These are phyloP conservation scores for Leccinum imitatum DNA, from an alignment of 768 basidiomycete species.

Conservation along the genomic window DNA sequence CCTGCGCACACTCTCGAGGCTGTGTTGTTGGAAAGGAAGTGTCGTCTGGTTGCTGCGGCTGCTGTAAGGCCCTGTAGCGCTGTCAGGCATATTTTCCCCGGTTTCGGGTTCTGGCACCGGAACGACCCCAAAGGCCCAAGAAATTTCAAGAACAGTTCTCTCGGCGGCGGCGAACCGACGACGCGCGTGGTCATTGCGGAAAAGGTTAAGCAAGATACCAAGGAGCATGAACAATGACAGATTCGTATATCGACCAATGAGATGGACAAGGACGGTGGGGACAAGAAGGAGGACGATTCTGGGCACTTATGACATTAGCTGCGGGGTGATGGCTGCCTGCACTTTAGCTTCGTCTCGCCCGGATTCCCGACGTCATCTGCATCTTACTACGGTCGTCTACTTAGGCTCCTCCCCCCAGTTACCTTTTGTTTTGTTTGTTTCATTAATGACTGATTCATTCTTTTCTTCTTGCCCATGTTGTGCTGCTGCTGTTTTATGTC, in stretches of 20 bases:
- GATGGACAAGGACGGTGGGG: constrained; percentile 36
- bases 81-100: no score
- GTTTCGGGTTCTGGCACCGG: no score
- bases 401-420: no score
- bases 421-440: no score
- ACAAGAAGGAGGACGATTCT: constrained; percentile 33
- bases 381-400: no score
- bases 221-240: constrained; percentile 12
- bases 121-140: no score
- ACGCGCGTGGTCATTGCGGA: constrained; percentile 49
- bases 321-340: neutral
- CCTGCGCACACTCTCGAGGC: no score
- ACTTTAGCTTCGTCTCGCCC: neutral
- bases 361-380: neutral
- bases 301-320: constrained; percentile 26
- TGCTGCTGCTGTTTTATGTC: no score
- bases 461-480: neutral
- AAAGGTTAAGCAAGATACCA: constrained; percentile 40
- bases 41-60: no score
- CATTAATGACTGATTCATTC: neutral
- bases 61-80: no score
- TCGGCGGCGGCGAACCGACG: constrained; percentile 6
- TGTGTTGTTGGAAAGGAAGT: no score
- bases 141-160: no score
- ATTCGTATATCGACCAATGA: constrained; percentile 35